Evolutionary conservation across 345 rosid species (phyloP), one percentile per base, ranked within the genome.

Genomic region (Pelargonium nanum): DNA sequence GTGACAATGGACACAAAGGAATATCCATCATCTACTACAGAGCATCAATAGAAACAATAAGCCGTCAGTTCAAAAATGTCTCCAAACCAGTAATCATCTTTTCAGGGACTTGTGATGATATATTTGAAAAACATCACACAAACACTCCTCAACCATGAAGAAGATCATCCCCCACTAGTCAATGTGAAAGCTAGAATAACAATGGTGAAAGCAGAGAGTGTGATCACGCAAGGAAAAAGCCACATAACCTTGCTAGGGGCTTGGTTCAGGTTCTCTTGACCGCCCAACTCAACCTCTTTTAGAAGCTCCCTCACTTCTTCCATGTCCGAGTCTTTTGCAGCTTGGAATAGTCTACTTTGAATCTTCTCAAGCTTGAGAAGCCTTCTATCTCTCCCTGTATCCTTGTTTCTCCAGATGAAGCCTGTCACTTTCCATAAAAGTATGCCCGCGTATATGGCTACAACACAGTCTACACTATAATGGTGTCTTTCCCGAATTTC

Each of bases 391-490:
- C 68, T 73, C 9, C 66, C 13, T 20, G 60, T 61, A 60, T 72
- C 72, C 56, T 73, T 78, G 25, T 25, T 56, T 44, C 85, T 82
- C 98, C 98, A 89, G 30, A 92, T 71, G 71, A 80, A 85, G 62
- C 88, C 89, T 0, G 95, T 92, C 91, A 89, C 82, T 79, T 87
- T 87, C 98, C 98, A 92, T 0, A 92, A 81, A 62, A 92, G 91
- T 56, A 92, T 67, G 25, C 95, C 98, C 0, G 89, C 93, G 4
- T 92, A 92, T 54, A 92, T 87, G 57, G 97, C 97, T 51, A 82
- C 94, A 0, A 92, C 51, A 60, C 98, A 92, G 75, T 92, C 98
- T 4, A 89, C 95, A 0, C 83, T 73, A 64, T 92, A 92, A 72
- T 92, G 97, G 78, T 92, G 91, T 22, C 89, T 87, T 65, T 92